Conservation (phyloP, 1,139 yeast species). For the Nakaseomyces bracarensis region DNA sequence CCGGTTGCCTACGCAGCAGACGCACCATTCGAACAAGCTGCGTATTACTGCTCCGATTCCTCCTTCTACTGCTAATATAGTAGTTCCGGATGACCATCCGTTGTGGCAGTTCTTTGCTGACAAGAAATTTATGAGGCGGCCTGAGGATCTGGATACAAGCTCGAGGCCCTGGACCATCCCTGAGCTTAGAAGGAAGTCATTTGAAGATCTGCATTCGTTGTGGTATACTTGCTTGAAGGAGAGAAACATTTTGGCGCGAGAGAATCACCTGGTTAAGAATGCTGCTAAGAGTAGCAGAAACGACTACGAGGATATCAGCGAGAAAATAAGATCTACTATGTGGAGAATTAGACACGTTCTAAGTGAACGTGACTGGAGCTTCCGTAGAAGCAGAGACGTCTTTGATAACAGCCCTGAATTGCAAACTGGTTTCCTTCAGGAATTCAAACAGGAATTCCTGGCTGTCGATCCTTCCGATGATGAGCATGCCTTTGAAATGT, state of each 20-base stretch:
- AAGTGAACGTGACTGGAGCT: conserved; percentile 74
- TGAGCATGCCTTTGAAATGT: conserved; percentile 53
- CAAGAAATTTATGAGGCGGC: conserved; percentile 49
- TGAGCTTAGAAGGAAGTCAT: conserved; percentile 83
- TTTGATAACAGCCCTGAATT: conserved; percentile 26
- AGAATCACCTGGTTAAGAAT: conserved; percentile 43
- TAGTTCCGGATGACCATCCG: conserved; percentile 80
- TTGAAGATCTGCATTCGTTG: conserved; percentile 81
- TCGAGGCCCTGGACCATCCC: conserved; percentile 84
- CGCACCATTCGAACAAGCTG: conserved; percentile 30
- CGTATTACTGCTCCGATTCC: conserved; percentile 75
- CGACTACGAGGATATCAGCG: conserved; percentile 36
- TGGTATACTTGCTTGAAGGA: conserved; percentile 87
- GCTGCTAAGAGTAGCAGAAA: conserved; percentile 36
- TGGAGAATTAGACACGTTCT: conserved; percentile 78
- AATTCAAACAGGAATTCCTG: conserved; percentile 53
- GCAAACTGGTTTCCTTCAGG: conserved; percentile 43
- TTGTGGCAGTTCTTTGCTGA: conserved; percentile 87
- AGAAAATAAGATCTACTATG: conserved; percentile 49
- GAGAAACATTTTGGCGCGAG: conserved; percentile 72
- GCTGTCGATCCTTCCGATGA: conserved; percentile 51
- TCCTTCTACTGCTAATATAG: conserved; percentile 67
- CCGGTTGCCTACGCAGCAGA: conserved; percentile 23
- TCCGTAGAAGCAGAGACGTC: conserved; percentile 50
- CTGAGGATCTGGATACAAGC: conserved; percentile 47